These are phyloP conservation scores for Picea mariana DNA, from an alignment of 83 land plant genomes.

Conservation along the genomic window DNA sequence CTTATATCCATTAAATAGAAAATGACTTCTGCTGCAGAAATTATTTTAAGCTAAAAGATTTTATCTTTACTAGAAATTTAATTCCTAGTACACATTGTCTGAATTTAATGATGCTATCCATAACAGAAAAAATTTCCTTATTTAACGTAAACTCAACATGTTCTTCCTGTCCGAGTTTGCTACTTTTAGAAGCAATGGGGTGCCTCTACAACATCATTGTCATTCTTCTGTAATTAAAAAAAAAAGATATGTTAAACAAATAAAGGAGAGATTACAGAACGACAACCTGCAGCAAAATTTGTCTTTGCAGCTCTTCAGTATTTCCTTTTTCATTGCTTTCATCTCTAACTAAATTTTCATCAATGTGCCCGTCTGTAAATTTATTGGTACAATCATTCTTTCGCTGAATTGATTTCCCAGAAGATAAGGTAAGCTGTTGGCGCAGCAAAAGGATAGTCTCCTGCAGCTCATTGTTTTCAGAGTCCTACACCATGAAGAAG, in stretches of 20 bases:
- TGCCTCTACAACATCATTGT: not conserved
- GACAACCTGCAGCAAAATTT: constrained; percentile 26
- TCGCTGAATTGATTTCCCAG: constrained; percentile 22
- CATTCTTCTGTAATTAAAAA: not conserved
- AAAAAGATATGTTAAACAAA: not conserved
- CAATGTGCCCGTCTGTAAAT: not conserved
- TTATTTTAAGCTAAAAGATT: too few relatives aligned
- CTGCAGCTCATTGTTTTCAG: constrained; percentile 57
- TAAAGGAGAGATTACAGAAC: not conserved
- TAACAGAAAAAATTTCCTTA: too few relatives aligned
- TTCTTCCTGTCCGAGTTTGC: too few relatives aligned
- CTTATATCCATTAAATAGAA: too few relatives aligned
- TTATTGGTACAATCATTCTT: not conserved
- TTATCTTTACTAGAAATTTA: too few relatives aligned
- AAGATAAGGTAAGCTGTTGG: constrained; percentile 35
- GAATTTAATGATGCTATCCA: too few relatives aligned
- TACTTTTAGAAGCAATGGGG: too few relatives aligned
- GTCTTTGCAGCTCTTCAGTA: constrained; percentile 39
- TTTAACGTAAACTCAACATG: too few relatives aligned
- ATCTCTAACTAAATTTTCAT: constrained; percentile 18
- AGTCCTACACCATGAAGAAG: constrained; percentile 26
- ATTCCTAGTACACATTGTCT: too few relatives aligned
- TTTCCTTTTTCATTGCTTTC: constrained; percentile 24
- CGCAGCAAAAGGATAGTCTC: constrained; percentile 50
- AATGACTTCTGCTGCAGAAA: too few relatives aligned